A percentile compares a stretch with the other conserved stretches of the same genome.
Evolutionary conservation across 495 filamentous ascomycete species (phyloP).

Genomic region (Daldinia decipiens): DNA sequence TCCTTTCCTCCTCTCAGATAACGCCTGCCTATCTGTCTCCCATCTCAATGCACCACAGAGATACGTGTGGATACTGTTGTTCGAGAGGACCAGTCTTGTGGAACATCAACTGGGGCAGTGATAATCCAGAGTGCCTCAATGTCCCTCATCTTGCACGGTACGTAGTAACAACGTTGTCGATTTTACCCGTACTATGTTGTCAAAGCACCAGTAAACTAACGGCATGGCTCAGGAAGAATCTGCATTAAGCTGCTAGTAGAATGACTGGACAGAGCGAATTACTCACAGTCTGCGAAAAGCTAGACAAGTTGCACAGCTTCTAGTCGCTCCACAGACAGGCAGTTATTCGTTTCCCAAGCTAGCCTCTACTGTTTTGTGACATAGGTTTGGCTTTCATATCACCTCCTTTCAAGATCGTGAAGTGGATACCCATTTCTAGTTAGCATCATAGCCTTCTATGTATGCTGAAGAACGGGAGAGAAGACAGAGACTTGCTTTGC

Average conservation of each 20-base stretch:
- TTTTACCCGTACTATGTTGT: background rate
- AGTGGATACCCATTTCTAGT: constrained; percentile 5
- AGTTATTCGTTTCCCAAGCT: background rate
- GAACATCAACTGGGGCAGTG: background rate
- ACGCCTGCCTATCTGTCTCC: background rate
- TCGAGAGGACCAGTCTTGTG: background rate
- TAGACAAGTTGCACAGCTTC: constrained; percentile 18
- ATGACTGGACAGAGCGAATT: background rate
- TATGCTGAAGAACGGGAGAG: constrained; percentile 1
- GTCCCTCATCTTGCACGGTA: constrained; percentile 6
- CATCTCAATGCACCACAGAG: constrained; percentile 17
- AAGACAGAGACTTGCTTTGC: background rate
- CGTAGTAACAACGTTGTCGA: background rate
- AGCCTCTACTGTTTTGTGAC: background rate
- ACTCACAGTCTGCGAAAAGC: background rate
- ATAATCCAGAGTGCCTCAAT: constrained; percentile 1
- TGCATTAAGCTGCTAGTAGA: constrained; percentile 4
- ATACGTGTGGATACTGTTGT: constrained; percentile 22
- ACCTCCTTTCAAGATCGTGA: constrained; percentile 12
- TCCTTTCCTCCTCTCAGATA: background rate
- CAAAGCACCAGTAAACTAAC: background rate
- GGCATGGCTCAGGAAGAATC: constrained; percentile 11
- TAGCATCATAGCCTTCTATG: background rate
- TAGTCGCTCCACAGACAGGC: constrained; percentile 13
- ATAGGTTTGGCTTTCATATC: background rate